A percentile compares a stretch with the other conserved stretches of the same genome.
phyloP scores from a whole-genome alignment of 2,329 filamentous ascomycete species.

The Daldinia sp. region DNA sequence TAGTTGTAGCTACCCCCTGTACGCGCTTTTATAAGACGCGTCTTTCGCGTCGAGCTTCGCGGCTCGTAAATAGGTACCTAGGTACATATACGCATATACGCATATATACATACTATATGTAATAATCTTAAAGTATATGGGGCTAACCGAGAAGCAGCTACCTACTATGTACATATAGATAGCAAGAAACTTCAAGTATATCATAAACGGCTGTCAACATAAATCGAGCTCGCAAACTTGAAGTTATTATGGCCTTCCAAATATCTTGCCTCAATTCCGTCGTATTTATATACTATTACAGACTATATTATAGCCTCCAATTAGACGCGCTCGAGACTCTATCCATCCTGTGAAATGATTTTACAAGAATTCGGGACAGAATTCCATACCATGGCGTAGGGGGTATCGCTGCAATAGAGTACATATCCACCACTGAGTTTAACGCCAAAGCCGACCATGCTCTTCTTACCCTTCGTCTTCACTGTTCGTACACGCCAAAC shows the following conservation, averaged over 20 bases:
- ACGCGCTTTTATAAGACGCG: conserved; percentile 30
- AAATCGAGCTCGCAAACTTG: not conserved
- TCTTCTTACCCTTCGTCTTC: conserved; percentile 16
- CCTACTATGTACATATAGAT: not conserved
- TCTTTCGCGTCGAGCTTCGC: conserved; percentile 31
- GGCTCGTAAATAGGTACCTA: not conserved
- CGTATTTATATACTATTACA: not conserved
- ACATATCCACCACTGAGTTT: conserved; percentile 27
- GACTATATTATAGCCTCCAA: not conserved
- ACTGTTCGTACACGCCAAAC: conserved; percentile 24
- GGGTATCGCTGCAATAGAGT: conserved; percentile 36
- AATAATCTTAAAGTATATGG: conserved; percentile 20
- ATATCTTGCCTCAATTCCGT: not conserved
- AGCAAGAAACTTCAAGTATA: not conserved
- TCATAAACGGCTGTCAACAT: not conserved
- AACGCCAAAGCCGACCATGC: conserved; percentile 26
- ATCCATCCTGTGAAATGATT: conserved; percentile 7
- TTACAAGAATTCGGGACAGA: conserved; percentile 12
- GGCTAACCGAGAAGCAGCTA: not conserved
- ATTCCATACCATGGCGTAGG: conserved; percentile 24
- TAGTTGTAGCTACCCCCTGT: conserved; percentile 8
- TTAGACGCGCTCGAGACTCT: conserved; percentile 1
- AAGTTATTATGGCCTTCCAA: not conserved
- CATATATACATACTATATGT: conserved; percentile 13
- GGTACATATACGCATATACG: no score